These are phyloP conservation scores for Yamadazyma jaroonii DNA, from an alignment of 1,139 yeast genomes.

Conservation along the genomic window DNA sequence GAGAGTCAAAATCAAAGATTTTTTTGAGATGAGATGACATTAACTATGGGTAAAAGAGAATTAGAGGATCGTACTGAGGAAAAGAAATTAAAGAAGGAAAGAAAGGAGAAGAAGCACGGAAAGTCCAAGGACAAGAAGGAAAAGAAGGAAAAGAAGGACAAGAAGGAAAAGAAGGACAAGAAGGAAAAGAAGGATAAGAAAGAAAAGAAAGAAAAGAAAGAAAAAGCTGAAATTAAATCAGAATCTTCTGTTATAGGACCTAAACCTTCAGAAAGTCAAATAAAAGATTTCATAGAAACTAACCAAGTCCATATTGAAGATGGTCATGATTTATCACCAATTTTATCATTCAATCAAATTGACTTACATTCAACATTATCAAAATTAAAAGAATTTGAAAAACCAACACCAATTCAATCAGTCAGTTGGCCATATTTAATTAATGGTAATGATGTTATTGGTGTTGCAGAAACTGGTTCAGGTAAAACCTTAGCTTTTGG, in stretches of 20 bases:
- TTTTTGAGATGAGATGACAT: constrained; percentile 15
- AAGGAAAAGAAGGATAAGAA: constrained; percentile 22
- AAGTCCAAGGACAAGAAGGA: constrained; percentile 33
- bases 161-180: constrained; percentile 20
- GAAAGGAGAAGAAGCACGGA: constrained; percentile 38
- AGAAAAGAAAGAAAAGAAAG: constrained; percentile 37
- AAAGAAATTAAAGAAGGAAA: constrained; percentile 35
- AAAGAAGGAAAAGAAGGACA: constrained; percentile 20
- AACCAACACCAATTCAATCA: constrained; percentile 97
- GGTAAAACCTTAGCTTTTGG: constrained; percentile 98
- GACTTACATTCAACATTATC: constrained; percentile 51
- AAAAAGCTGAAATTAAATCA: constrained; percentile 45
- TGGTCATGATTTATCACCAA: constrained; percentile 57
- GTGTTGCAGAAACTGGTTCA: constrained; percentile 98
- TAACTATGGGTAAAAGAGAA: constrained; percentile 21
- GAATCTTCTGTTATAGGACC: constrained; percentile 38
- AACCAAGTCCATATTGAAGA: constrained; percentile 85
- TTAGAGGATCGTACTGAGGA: constrained; percentile 27
- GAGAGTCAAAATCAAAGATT: neutral
- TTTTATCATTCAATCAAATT: constrained; percentile 65
- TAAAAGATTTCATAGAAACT: constrained; percentile 59
- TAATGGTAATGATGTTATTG: constrained; percentile 81
- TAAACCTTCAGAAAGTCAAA: constrained; percentile 51
- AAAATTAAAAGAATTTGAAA: constrained; percentile 67
- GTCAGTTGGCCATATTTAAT: constrained; percentile 93